These are phyloP conservation scores for Peronospora destructor DNA, from an alignment of 352 stramenopile genomes.

Conservation along the genomic window DNA sequence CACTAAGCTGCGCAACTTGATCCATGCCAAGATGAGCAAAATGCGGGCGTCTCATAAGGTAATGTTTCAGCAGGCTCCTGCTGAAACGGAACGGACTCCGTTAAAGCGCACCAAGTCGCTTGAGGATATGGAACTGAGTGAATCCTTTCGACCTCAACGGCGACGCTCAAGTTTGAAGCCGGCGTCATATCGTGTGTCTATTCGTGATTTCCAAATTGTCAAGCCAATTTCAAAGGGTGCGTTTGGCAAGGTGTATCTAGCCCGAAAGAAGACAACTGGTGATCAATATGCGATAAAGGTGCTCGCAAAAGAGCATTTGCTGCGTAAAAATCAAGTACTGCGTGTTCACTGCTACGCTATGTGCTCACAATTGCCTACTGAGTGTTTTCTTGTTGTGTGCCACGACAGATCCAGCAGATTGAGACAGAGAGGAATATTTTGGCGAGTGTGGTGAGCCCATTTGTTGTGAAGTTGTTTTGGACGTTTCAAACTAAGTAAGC, in stretches of 20 bases:
- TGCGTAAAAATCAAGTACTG: conserved; percentile 84
- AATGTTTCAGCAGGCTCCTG: conserved; percentile 50
- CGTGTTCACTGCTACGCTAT: not conserved
- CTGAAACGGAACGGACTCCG: conserved; percentile 30
- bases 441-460: conserved; percentile 80
- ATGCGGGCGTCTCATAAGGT: conserved; percentile 79
- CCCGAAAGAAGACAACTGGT: conserved; percentile 79
- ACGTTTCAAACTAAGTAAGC: conserved; percentile 86
- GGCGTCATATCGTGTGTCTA: conserved; percentile 54
- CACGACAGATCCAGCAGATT: conserved; percentile 68
- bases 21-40: conserved; percentile 85
- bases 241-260: conserved; percentile 86
- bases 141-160: conserved; percentile 7
- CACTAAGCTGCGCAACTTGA: conserved; percentile 51
- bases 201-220: conserved; percentile 85
- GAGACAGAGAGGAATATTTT: conserved; percentile 86
- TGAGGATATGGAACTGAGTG: conserved; percentile 48
- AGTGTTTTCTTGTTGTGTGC: conserved; percentile 11
- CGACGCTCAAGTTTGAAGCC: conserved; percentile 20
- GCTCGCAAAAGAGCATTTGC: conserved; percentile 81
- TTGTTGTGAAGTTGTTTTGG: conserved; percentile 89
- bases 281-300: conserved; percentile 90
- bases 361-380: conserved; percentile 10
- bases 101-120: conserved; percentile 80
- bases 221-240: conserved; percentile 88